Evolutionary conservation across 2,329 filamentous ascomycete genomes (phyloP), one percentile per base, ranked within the genome.

Genomic region (Colletotrichum phormii): DNA sequence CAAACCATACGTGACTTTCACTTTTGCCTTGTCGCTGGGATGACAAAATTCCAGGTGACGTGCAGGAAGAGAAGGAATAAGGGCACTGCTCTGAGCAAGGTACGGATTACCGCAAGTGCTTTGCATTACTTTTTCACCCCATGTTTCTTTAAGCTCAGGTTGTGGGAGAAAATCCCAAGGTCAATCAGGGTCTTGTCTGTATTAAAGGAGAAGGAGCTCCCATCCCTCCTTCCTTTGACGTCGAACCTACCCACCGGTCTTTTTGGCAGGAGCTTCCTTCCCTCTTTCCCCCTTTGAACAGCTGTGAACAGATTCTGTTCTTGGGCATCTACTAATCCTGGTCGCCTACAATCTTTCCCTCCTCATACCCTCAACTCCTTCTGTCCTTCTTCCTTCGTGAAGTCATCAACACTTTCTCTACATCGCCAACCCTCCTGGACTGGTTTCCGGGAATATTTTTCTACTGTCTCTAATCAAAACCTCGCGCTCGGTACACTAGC

Each of bases 271-370:
- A 55, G 66, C 62, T 71, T 33, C 59, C 46, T 35, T 37, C 49
- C 37, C 33, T 37, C 49, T 37, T 49, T 46, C 58, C 33, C 64
- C 58, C 58, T 60, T 61, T 29, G 61, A 73, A 73, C 55, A 65
- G 35, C 51, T 6, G 35, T 18, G 71, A 49, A 64, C 35, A 53
- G 11, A 53, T 51, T 24, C 33, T 59, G 63, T 62, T 58, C 58
- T 53, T 35, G 55, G 71, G 49, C 8, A 53, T 59, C 18, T 26
- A 35, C 29, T 72, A 73, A 73, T 67, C 26, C 51, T 73, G 71
- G 72, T 72, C 71, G 55, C 62, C 5, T 67, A 46, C 67, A 73
- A 55, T 73, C 62, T 24, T 71, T 73, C 62, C 63, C 33, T 46
- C 42, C 42, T 49, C 18, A 49, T 22, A 49, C 18, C 18, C 42